Percentiles rank a stretch among this genome's conserved stretches.
Evolutionary conservation across 1,139 yeast genomes (phyloP).

Genomic region (Pichia sp.): DNA sequence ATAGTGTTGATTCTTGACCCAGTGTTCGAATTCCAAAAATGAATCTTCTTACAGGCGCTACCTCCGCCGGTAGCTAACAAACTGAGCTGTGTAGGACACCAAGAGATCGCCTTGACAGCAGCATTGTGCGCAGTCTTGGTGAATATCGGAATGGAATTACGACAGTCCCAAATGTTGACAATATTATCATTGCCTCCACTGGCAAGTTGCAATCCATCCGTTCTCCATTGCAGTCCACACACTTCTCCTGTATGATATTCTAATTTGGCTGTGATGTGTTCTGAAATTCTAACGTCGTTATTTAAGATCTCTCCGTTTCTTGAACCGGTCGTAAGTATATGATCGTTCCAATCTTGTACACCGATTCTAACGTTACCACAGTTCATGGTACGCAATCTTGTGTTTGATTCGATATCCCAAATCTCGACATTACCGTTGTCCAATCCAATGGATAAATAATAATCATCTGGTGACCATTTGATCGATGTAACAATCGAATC

Average conservation of each 20-base stretch:
- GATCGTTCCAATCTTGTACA: conserved; percentile 83
- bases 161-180: conserved; percentile 93
- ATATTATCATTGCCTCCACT: conserved; percentile 95
- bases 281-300: conserved; percentile 89
- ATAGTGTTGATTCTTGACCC: conserved; percentile 86
- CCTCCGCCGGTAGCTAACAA: conserved; percentile 97
- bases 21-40: conserved; percentile 94
- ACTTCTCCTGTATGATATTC: conserved; percentile 82
- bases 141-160: conserved; percentile 70
- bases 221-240: conserved; percentile 87
- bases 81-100: conserved; percentile 90
- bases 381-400: conserved; percentile 75
- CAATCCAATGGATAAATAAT: conserved; percentile 80
- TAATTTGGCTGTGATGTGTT: conserved; percentile 63
- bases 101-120: conserved; percentile 93
- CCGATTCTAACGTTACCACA: conserved; percentile 70
- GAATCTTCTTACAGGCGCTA: conserved; percentile 82
- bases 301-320: conserved; percentile 82
- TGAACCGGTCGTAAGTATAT: conserved; percentile 78
- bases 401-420: conserved; percentile 86
- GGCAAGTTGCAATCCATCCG: conserved; percentile 83
- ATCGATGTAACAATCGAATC: conserved; percentile 66
- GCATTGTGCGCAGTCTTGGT: conserved; percentile 82
- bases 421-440: conserved; percentile 86
- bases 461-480: conserved; percentile 91